phyloP scores from a whole-genome alignment of 2,329 filamentous ascomycete genomes.

The Metarhizium sp. region DNA sequence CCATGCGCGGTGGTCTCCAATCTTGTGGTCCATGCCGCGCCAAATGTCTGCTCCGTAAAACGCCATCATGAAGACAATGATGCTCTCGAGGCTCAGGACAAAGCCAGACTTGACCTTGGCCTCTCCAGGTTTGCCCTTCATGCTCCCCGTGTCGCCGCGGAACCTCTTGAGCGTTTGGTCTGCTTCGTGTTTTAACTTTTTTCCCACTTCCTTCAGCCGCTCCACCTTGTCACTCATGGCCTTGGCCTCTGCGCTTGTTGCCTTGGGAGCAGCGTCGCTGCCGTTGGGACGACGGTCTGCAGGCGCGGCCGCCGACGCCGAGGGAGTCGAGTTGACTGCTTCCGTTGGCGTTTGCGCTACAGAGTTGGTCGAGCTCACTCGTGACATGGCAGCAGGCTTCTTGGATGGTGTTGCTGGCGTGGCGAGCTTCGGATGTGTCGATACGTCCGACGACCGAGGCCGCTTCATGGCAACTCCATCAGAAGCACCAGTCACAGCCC shows the following conservation, averaged over 20 bases:
- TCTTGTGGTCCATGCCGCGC: slow-evolving; percentile 33
- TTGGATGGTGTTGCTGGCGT: slow-evolving; percentile 43
- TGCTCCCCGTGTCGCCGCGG: slow-evolving; percentile 13
- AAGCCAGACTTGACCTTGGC: slow-evolving; percentile 30
- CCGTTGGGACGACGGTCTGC: slow-evolving; percentile 22
- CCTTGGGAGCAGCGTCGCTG: slow-evolving; percentile 18
- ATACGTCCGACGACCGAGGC: slow-evolving; percentile 32
- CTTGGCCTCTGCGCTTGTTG: slow-evolving; percentile 12
- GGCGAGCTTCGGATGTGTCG: slow-evolving; percentile 21
- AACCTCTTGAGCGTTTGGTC: slow-evolving; percentile 31
- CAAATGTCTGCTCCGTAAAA: slow-evolving; percentile 40
- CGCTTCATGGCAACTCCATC: slow-evolving; percentile 30
- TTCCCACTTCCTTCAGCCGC: slow-evolving; percentile 32
- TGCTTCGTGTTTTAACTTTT: slow-evolving; percentile 44
- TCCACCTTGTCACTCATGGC: slow-evolving; percentile 25
- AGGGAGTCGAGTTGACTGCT: slow-evolving; percentile 23
- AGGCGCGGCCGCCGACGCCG: slow-evolving; percentile 9
- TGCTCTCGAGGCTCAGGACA: slow-evolving; percentile 37
- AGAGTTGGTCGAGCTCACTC: slow-evolving; percentile 44
- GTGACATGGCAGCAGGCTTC: slow-evolving; percentile 41
- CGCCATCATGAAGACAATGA: slow-evolving; percentile 42
- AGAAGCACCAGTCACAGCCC: slow-evolving; percentile 24
- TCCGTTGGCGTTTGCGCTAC: slow-evolving; percentile 42
- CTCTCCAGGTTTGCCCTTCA: slow-evolving; percentile 17
- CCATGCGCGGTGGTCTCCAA: slow-evolving; percentile 32